These are phyloP conservation scores for Cyclanthera cordifolia DNA, from an alignment of 306 rosid species.

Conservation along the genomic window DNA sequence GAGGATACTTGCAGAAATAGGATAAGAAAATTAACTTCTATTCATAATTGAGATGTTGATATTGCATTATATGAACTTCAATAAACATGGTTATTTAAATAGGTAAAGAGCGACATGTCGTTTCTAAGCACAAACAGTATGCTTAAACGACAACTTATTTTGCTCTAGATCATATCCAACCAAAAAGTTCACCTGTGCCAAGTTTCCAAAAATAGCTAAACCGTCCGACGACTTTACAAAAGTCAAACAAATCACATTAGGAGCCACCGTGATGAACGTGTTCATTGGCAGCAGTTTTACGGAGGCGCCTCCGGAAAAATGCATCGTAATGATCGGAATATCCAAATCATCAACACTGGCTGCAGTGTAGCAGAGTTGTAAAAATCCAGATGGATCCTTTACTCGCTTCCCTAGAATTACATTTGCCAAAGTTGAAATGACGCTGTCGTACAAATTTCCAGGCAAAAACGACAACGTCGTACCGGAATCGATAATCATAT, in stretches of 20 bases:
- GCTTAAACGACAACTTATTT: constrained; percentile 27
- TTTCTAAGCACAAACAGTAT: constrained; percentile 23
- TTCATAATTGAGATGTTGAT: background rate
- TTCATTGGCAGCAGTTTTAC: constrained; percentile 28
- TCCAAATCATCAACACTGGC: background rate
- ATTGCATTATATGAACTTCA: background rate
- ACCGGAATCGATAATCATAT: constrained; percentile 48
- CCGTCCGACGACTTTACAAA: background rate
- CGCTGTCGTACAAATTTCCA: background rate
- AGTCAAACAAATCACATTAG: constrained; percentile 30
- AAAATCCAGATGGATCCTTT: constrained; percentile 19
- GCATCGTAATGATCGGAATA: constrained; percentile 28
- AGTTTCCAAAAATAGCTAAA: constrained; percentile 28
- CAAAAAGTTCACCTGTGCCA: constrained; percentile 46
- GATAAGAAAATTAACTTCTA: too few relatives aligned
- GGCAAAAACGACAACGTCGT: constrained; percentile 36
- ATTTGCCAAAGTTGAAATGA: constrained; percentile 21
- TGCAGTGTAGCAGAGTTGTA: constrained; percentile 29
- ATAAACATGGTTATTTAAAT: background rate
- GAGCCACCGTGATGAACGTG: constrained; percentile 20
- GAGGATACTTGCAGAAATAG: too few relatives aligned
- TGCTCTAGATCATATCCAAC: constrained; percentile 39
- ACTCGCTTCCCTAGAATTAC: constrained; percentile 18
- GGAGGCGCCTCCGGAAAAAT: constrained; percentile 37
- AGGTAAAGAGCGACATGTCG: background rate